Evolutionary conservation across 495 filamentous ascomycete genomes (phyloP), one percentile per base, ranked within the genome.

Genomic region (Penicillium cataractarum): DNA sequence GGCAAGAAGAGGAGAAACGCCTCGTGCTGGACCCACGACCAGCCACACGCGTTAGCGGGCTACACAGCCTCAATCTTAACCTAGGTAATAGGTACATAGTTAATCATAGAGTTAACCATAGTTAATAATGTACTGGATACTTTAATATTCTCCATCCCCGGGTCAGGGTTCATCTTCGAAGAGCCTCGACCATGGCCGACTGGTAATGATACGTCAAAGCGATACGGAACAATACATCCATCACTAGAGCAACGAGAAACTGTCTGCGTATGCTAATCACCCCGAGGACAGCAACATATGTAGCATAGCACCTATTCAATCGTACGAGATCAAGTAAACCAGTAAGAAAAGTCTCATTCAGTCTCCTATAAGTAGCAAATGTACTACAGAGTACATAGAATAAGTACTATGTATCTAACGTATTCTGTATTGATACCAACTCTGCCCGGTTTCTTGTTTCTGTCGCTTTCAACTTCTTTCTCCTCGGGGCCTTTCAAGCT

Each of bases 31-130:
- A 64, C 64, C 69, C 62, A 63, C 57, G 60, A 55, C 64, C 66
- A 70, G 72, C 74, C 74, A 72, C 72, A 66, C 60, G 58, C 58
- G 55, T 65, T 70, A 65, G 68, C 49, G 61, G 65, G 67, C 64
- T 73, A 73, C 75, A 77, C 71, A 75, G 75, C 75, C 75, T 74
- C 73, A 69, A 65, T 71, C 57, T 53, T 62, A 52, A 50, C 19
- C 31, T 6, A 65, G 48, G 71, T 72, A 65, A 12, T 15, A 2
- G 33, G 17, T 67, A 64, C 65, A 56, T 57, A 21, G 4, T 22
- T 1, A 0, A 2, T 0, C 17, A 15, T 0, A 1, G 24, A n/a
- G 13, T 2, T 0, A 0, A 1, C 39, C 8, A 15, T 24, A 17
- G 9, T 6, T 19, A 13, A 44, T 6, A 7, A 13, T 39, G 70